These are phyloP conservation scores for Cairneyella variabilis DNA, from an alignment of 495 filamentous ascomycete genomes.

Conservation along the genomic window DNA sequence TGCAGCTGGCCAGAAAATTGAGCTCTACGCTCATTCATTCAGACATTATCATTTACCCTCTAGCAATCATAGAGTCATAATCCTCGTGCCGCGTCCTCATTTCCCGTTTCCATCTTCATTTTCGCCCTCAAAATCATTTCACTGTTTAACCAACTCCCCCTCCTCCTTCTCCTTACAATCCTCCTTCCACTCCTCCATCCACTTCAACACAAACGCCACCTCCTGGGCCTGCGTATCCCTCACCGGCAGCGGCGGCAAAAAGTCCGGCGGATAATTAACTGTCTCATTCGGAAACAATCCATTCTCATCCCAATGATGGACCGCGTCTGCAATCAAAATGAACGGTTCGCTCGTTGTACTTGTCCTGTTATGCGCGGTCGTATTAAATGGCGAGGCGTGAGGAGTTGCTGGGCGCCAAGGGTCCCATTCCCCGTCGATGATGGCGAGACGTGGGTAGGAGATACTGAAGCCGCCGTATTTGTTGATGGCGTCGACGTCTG, in stretches of 20 bases:
- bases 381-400: slow-evolving; percentile 41
- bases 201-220: slow-evolving; percentile 56
- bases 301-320: slow-evolving; percentile 75
- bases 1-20: too few species aligned
- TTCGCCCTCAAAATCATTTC: too few species aligned
- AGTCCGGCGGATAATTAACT: slow-evolving; percentile 32
- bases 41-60: too few species aligned
- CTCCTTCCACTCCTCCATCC: slow-evolving; percentile 56
- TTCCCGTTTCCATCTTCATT: too few species aligned
- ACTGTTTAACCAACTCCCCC: too few species aligned
- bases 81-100: too few species aligned
- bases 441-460: slow-evolving; percentile 59
- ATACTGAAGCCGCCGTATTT: slow-evolving; percentile 65
- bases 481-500: slow-evolving; percentile 58
- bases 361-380: slow-evolving; percentile 39
- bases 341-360: slow-evolving; percentile 58
- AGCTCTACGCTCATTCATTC: too few species aligned
- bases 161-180: neutral
- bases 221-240: slow-evolving; percentile 50
- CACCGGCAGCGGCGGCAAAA: slow-evolving; percentile 50
- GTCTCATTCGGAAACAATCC: slow-evolving; percentile 60
- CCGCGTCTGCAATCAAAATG: slow-evolving; percentile 55
- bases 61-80: too few species aligned
- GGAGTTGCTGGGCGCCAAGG: slow-evolving; percentile 67
- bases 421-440: slow-evolving; percentile 65